Conservation (phyloP, 2,329 filamentous ascomycete genomes). For the Hortaea sp. region DNA sequence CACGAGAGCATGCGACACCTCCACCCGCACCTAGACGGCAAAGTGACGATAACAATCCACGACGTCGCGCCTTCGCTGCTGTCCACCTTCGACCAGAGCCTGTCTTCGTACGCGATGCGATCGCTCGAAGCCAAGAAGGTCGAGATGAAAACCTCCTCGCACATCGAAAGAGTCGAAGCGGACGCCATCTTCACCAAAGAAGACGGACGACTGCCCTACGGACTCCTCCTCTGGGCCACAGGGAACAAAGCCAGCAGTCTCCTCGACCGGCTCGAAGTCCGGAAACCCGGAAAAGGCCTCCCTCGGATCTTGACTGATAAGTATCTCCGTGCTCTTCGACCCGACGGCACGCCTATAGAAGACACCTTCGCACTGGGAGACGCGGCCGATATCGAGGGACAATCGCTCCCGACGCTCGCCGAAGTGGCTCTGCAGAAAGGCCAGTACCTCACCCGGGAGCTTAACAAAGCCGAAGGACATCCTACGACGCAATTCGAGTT, state of each 20-base stretch:
- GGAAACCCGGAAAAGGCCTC: slow-evolving; percentile 22
- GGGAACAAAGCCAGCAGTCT: slow-evolving; percentile 27
- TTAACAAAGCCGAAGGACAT: slow-evolving; percentile 16
- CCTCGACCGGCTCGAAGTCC: slow-evolving; percentile 25
- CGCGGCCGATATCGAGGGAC: slow-evolving; percentile 30
- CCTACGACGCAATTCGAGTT: slow-evolving; percentile 26
- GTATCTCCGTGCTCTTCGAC: slow-evolving; percentile 17
- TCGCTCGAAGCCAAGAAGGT: slow-evolving; percentile 28
- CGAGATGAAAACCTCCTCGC: slow-evolving; percentile 29
- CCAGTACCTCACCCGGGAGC: slow-evolving; percentile 23
- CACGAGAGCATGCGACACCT: slow-evolving; percentile 28
- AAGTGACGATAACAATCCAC: slow-evolving; percentile 33
- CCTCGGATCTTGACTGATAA: slow-evolving; percentile 28
- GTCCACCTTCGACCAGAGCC: slow-evolving; percentile 30
- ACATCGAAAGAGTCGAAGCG: slow-evolving; percentile 28
- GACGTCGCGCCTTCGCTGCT: slow-evolving; percentile 35
- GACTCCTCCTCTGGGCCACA: slow-evolving; percentile 32
- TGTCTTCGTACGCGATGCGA: slow-evolving; percentile 33
- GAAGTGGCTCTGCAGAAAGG: slow-evolving; percentile 32
- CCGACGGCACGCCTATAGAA: slow-evolving; percentile 17
- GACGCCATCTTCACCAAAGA: slow-evolving; percentile 28
- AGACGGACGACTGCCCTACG: slow-evolving; percentile 26
- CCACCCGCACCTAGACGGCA: slow-evolving; percentile 32
- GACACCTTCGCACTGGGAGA: slow-evolving; percentile 28
- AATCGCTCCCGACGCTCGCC: slow-evolving; percentile 26